Conservation (phyloP, 2,329 filamentous ascomycete genomes). For the Aspergillus tanneri region DNA sequence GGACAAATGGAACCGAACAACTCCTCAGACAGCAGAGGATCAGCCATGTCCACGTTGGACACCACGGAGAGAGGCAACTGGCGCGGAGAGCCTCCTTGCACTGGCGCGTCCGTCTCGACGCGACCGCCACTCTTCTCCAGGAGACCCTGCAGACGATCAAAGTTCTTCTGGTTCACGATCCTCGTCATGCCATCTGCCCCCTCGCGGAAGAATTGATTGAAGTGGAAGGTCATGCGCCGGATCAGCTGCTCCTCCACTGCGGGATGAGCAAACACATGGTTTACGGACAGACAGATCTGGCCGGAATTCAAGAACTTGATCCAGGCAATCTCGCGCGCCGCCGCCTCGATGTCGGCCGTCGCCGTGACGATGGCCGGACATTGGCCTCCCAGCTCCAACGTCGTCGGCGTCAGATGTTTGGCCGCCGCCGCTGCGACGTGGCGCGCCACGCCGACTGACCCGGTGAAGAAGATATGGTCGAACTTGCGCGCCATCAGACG, state of each 20-base stretch:
- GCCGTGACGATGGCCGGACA: conserved; percentile 46
- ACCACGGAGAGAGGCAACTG: conserved; percentile 44
- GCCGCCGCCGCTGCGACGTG: conserved; percentile 45
- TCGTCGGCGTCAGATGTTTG: conserved; percentile 46
- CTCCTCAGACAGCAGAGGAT: conserved; percentile 44
- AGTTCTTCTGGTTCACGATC: conserved; percentile 48
- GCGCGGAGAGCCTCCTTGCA: conserved; percentile 29
- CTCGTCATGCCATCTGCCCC: conserved; percentile 24
- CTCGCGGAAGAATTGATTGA: conserved; percentile 31
- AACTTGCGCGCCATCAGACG: conserved; percentile 41
- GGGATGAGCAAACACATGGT: conserved; percentile 49
- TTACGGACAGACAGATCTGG: conserved; percentile 44
- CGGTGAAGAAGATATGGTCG: conserved; percentile 51
- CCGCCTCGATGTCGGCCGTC: conserved; percentile 43
- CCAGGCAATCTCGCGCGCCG: conserved; percentile 46
- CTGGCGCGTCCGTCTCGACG: conserved; percentile 37
- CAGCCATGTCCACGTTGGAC: conserved; percentile 28
- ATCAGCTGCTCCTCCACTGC: conserved; percentile 41
- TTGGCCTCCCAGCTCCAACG: conserved; percentile 50
- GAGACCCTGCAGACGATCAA: conserved; percentile 41
- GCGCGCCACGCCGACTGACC: conserved; percentile 40
- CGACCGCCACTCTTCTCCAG: conserved; percentile 39
- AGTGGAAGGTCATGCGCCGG: conserved; percentile 33
- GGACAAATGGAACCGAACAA: conserved; percentile 49
- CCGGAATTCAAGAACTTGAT: conserved; percentile 48